A percentile compares a stretch with the other conserved stretches of the same genome.
Conservation (phyloP, 176 grass and related monocot genomes). For the Ampelocalamus luodianensis region DNA sequence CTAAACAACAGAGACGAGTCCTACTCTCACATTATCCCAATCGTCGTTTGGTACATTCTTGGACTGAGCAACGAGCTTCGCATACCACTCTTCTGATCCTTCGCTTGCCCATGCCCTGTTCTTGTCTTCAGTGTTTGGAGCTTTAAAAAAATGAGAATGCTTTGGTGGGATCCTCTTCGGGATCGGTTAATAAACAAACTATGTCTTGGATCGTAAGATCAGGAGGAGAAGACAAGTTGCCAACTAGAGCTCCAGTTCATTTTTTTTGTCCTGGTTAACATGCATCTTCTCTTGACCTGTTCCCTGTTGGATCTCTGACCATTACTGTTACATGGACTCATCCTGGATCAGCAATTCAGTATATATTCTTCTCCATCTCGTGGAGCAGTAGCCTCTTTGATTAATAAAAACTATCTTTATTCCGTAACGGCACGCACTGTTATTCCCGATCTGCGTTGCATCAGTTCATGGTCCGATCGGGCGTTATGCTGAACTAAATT, state of each 20-base stretch:
- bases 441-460: neutral
- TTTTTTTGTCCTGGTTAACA: neutral
- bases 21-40: neutral
- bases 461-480: neutral
- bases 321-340: neutral
- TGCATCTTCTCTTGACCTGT: neutral
- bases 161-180: neutral
- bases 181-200: neutral
- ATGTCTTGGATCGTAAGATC: neutral
- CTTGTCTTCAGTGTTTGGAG: neutral
- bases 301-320: neutral
- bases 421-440: neutral
- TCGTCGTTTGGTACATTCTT: neutral
- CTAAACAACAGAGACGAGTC: neutral
- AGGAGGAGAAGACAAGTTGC: conserved; percentile 23
- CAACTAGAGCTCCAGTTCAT: neutral
- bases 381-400: neutral
- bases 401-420: neutral
- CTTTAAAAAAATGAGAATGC: neutral
- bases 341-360: neutral
- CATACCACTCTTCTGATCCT: neutral
- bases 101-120: neutral
- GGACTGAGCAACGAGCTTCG: neutral
- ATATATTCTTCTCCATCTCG: neutral
- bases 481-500: neutral